Conservation (phyloP, 2,329 filamentous ascomycete genomes). For the Aulographum hederae region DNA sequence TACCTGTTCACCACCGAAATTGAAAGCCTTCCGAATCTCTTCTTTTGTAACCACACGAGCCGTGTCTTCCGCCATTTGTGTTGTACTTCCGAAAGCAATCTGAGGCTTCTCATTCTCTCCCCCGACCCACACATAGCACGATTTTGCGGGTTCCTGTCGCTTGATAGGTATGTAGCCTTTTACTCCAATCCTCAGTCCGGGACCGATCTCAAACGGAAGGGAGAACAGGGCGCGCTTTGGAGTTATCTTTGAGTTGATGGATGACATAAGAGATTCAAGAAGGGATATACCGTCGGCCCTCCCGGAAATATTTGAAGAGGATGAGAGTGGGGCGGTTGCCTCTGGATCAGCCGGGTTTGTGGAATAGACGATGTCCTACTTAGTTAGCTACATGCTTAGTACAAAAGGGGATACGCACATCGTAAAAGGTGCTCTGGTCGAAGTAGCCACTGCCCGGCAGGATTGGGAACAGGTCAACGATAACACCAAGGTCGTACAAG, state of each 20-base stretch:
- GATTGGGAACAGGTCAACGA: conserved; percentile 86
- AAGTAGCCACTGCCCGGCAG: conserved; percentile 48
- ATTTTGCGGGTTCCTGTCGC: conserved; percentile 61
- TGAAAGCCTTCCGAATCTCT: conserved; percentile 84
- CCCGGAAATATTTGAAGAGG: conserved; percentile 41
- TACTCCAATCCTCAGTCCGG: conserved; percentile 68
- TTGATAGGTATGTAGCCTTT: conserved; percentile 88
- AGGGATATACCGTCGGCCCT: conserved; percentile 61
- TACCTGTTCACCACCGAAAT: conserved; percentile 82
- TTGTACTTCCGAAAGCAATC: conserved; percentile 57
- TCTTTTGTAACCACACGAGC: conserved; percentile 56
- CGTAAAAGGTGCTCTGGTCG: conserved; percentile 74
- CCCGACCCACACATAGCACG: conserved; percentile 72
- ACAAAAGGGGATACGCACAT: conserved; percentile 34
- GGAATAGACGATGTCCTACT: conserved; percentile 76
- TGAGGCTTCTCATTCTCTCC: conserved; percentile 72
- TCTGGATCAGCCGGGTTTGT: conserved; percentile 47
- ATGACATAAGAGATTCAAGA: conserved; percentile 63
- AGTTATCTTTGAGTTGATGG: conserved; percentile 78
- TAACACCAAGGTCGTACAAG: conserved; percentile 80
- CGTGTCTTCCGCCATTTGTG: conserved; percentile 60
- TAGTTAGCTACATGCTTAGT: conserved; percentile 5
- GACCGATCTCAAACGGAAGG: conserved; percentile 73
- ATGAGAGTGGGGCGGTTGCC: conserved; percentile 34
- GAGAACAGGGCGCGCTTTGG: conserved; percentile 75